Conservation (phyloP, 2,329 filamentous ascomycete genomes). For the Lasiodiplodia gonubiensis region DNA sequence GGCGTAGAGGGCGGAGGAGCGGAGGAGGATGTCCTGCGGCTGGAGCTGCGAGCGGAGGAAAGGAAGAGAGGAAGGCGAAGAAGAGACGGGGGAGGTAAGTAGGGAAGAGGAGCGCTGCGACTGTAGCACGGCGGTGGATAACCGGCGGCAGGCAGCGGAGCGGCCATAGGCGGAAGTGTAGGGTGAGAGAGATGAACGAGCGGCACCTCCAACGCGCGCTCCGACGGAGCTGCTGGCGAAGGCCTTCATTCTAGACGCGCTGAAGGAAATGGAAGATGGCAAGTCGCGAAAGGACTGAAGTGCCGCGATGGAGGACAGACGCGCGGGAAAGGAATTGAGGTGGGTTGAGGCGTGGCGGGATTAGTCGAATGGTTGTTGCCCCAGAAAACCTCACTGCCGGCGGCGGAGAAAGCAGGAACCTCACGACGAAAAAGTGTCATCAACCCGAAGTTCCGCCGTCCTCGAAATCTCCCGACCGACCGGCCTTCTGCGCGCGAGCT, state of each 20-base stretch:
- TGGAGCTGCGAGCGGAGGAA: slow-evolving; percentile 53
- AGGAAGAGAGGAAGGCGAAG: slow-evolving; percentile 38
- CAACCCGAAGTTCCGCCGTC: slow-evolving; percentile 12
- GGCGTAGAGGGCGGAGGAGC: slow-evolving; percentile 49
- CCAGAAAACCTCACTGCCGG: slow-evolving; percentile 25
- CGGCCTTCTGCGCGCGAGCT: background rate
- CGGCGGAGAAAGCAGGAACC: slow-evolving; percentile 16
- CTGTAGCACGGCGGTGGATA: slow-evolving; percentile 43
- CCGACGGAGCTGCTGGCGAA: slow-evolving; percentile 47
- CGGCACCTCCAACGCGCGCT: slow-evolving; percentile 48
- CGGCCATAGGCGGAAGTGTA: slow-evolving; percentile 50
- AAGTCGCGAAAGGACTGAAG: slow-evolving; percentile 1
- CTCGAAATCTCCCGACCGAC: slow-evolving; percentile 15
- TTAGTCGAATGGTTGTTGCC: slow-evolving; percentile 2
- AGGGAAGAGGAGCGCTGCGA: slow-evolving; percentile 37
- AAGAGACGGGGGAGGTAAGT: slow-evolving; percentile 31
- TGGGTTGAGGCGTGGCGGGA: slow-evolving; percentile 17
- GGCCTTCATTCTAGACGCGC: slow-evolving; percentile 52
- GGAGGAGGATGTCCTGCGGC: slow-evolving; percentile 47
- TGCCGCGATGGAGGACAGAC: slow-evolving; percentile 12
- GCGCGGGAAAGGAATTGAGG: slow-evolving; percentile 17
- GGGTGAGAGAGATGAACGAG: slow-evolving; percentile 41
- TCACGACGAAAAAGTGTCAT: slow-evolving; percentile 13
- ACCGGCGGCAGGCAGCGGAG: slow-evolving; percentile 56
- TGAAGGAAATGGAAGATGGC: background rate